Base-by-base conservation (phyloP, 805 yeast species). In the Zygoascus bituminiphila region DNA sequence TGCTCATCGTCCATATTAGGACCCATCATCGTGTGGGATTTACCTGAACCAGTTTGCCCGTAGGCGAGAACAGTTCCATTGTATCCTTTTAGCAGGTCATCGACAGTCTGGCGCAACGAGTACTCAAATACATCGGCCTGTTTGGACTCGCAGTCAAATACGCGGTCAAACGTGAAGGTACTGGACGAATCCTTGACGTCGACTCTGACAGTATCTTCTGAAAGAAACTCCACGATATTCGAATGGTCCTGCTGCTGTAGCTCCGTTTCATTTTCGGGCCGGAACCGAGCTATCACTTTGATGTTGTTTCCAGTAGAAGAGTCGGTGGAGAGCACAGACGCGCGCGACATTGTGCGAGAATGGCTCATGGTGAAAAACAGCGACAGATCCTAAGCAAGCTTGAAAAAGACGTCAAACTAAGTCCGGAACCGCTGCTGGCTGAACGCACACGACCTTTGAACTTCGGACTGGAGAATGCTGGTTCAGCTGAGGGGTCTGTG, bases 41-140 rank as follows among this genome's bases (percentile, higher is more conserved):
- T 84, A 5, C 93, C 93, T 1, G 88, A 73, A 0, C 88, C 86
- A 0, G 86, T 79, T 57, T 82, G 91, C 8, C 94, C 95, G 63
- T 84, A 86, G 0, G 89, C 85, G 33, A 85, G 65, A 0, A 86
- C 78, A 0, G 91, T 78, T 19, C 88, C 86, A 60, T 85, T 84
- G 59, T 80, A 82, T 0, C 97, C 97, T 26, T 73, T 70, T 49
- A 83, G 73, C 25, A 86, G 70, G 52, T 84, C 91, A 38, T 78
- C 79, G 3, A 87, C 82, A 0, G 86, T 80, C 37, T 78, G 78
- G 36, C 67, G 60, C 4, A 84, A 74, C 0, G 85, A 74, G 57
- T 72, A 76, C 10, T 77, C 71, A 57, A 81, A 84, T 4, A 85
- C 68, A 4, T 78, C 79, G 2, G 59, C 58, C 60, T 87, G 95